Evolutionary conservation across 495 filamentous ascomycete species (phyloP), one percentile per base, ranked within the genome.

Genomic region (Pyrenula massariospora): DNA sequence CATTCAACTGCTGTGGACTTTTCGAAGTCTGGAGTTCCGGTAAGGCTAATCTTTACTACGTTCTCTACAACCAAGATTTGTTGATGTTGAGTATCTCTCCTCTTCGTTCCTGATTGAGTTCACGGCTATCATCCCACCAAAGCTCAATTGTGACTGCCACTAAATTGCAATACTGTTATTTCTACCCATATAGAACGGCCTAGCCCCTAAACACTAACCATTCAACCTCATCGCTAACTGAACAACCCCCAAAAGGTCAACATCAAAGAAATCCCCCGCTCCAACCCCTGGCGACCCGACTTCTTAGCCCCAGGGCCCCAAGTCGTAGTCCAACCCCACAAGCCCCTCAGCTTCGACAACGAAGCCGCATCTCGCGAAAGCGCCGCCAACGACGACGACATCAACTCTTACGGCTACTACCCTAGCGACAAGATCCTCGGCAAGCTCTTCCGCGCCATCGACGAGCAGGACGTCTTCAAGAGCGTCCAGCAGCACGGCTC

Each of bases 1-100:
- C 83, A 85, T 55, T 93, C 88, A 0, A 84, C 74, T 0, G 88
- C 86, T 0, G 89, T 95, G 1, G 89, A 95, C 65, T 95, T 85
- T 60, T 87, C 84, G 1, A 93, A 95, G 64, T 84, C 85, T 0
- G 89, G 89, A 0, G 79, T 82, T 24, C 76, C 84, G 0, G 88
- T 91, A 19, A 63, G 75, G 54, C 48, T 48, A 24, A 5, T 56
- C 19, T 49, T 1, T 22, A n/a, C n/a, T n/a, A n/a, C n/a, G n/a
- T n/a, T n/a, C n/a, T n/a, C n/a, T n/a, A 48, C 25, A 22, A 19
- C 15, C 0, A n/a, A 50, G 24, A 48, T 54, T 5, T 1, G 21
- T 58, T 23, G 0, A 58, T 49, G 25, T 31, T 22, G 56, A 20
- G 49, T 24, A 15, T 56, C 3, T 11, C 12, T 53, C 3, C 54